Percentiles rank a stretch among this genome's conserved stretches.
These are phyloP conservation scores for Blastobotrys raffinosifermentans DNA, from an alignment of 1,139 yeast genomes.

Conservation along the genomic window DNA sequence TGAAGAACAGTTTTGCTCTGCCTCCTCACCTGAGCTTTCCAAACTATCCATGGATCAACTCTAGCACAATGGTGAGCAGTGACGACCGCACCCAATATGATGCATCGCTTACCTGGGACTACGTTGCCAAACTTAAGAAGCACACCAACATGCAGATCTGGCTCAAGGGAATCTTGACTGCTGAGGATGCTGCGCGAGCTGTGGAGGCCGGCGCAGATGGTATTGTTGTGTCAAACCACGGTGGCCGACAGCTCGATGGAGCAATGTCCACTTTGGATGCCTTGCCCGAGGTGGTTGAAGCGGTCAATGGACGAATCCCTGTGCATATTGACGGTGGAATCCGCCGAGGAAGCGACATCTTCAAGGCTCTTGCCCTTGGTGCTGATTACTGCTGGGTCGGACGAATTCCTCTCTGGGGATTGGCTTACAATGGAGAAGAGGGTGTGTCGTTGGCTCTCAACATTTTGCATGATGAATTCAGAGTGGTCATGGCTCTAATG, in stretches of 20 bases:
- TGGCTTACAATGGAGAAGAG: conserved; percentile 7
- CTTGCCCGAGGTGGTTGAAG: conserved; percentile 50
- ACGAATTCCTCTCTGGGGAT: conserved; percentile 5
- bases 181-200: conserved; percentile 49
- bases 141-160: conserved; percentile 28
- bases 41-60: conserved; percentile 18
- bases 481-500: conserved; percentile 7
- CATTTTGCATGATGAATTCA: conserved; percentile 8
- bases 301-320: conserved; percentile 42
- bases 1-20: conserved; percentile 39
- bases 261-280: conserved; percentile 55
- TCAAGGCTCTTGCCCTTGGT: conserved; percentile 49
- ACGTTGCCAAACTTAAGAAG: conserved; percentile 7
- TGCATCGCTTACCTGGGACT: conserved; percentile 8
- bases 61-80: conserved; percentile 6
- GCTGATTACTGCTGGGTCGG: conserved; percentile 7
- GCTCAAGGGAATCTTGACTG: conserved; percentile 49
- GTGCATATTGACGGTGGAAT: conserved; percentile 60
- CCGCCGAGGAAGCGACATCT: conserved; percentile 54
- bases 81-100: conserved; percentile 9
- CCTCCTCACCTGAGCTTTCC: conserved; percentile 27
- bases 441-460: conserved; percentile 7
- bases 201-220: conserved; percentile 51
- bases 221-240: conserved; percentile 58
- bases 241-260: conserved; percentile 60